Conservation (phyloP, 106 monocot genomes). For the Alisma plantagoaquatica region DNA sequence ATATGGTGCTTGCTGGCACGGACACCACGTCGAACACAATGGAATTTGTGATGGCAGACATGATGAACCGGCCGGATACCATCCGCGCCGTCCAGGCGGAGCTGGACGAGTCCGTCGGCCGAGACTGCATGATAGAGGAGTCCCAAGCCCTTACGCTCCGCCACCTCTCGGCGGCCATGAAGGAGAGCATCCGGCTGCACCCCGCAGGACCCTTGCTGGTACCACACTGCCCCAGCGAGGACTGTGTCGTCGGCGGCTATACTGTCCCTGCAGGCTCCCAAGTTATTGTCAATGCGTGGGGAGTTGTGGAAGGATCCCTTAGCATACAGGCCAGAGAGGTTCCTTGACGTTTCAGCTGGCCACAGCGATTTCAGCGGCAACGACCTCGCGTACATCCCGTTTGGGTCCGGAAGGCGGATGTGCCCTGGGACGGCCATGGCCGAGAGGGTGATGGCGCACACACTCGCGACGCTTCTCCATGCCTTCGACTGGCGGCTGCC, state of each 20-base stretch:
- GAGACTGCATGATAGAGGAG: constrained; percentile 3
- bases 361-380: constrained; percentile 6
- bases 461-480: constrained; percentile 12
- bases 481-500: too few species aligned
- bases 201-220: constrained; percentile 11
- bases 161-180: constrained; percentile 5
- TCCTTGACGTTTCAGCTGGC: not conserved
- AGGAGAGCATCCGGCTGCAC: constrained; percentile 12
- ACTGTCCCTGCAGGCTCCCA: constrained; percentile 1
- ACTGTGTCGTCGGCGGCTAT: too few species aligned
- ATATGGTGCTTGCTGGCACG: constrained; percentile 10
- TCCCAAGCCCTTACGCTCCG: constrained; percentile 5
- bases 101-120: constrained; percentile 8
- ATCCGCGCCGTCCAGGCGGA: constrained; percentile 6
- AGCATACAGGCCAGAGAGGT: constrained; percentile 21
- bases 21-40: constrained; percentile 9
- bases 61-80: too few species aligned
- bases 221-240: constrained; percentile 9
- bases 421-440: constrained; percentile 14
- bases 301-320: constrained; percentile 9
- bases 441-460: constrained; percentile 5
- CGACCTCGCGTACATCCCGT: constrained; percentile 14
- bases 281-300: constrained; percentile 11
- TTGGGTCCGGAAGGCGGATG: too few species aligned
- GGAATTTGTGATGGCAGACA: constrained; percentile 15